phyloP scores from a whole-genome alignment of 352 stramenopile genomes.

The Halophytophthora polymorphica region DNA sequence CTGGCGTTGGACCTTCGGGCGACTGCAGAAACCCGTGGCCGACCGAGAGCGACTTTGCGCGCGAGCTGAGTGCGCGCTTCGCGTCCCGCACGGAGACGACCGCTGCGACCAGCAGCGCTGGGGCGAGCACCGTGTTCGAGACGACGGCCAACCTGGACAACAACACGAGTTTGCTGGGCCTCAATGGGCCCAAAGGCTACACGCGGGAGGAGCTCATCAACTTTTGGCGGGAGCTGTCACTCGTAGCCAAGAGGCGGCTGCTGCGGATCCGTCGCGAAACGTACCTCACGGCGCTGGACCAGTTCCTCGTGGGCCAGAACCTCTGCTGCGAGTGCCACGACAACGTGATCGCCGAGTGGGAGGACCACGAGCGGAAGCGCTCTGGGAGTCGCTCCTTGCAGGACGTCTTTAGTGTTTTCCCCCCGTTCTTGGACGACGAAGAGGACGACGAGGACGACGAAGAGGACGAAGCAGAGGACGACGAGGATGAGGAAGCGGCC shows the following conservation, averaged over 20 bases:
- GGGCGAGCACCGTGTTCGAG: neutral
- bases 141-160: constrained; percentile 25
- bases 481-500: constrained; percentile 52
- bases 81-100: constrained; percentile 9
- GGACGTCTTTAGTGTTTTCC: constrained; percentile 76
- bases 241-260: constrained; percentile 60
- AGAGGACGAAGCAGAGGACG: constrained; percentile 49
- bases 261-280: constrained; percentile 71
- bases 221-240: constrained; percentile 72
- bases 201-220: constrained; percentile 76
- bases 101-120: neutral
- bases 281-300: constrained; percentile 64
- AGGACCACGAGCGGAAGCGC: constrained; percentile 67
- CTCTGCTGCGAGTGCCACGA: constrained; percentile 83
- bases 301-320: constrained; percentile 75
- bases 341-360: constrained; percentile 81
- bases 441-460: constrained; percentile 64
- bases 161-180: constrained; percentile 19
- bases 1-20: constrained; percentile 3
- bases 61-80: constrained; percentile 21
- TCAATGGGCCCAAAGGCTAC: constrained; percentile 48
- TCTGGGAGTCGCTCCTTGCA: constrained; percentile 64
- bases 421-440: constrained; percentile 68
- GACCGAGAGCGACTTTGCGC: constrained; percentile 27
- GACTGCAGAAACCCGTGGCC: constrained; percentile 29